phyloP scores from a whole-genome alignment of 805 yeast genomes.

The Monosporozyma aerobia region DNA sequence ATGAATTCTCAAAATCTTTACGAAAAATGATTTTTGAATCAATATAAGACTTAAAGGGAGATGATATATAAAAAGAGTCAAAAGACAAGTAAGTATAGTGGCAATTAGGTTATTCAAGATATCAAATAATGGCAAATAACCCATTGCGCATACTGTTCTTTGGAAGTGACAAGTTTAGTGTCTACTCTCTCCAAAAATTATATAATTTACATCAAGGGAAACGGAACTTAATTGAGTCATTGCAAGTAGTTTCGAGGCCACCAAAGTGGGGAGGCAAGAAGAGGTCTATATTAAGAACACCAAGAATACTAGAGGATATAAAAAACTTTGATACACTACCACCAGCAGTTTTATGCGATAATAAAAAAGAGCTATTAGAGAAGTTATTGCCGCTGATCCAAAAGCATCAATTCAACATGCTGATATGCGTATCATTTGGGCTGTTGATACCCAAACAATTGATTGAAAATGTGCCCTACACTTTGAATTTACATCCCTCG shows the following conservation, averaged over 20 bases:
- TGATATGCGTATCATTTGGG: conserved; percentile 92
- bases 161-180: conserved; percentile 49
- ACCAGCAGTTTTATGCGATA: conserved; percentile 14
- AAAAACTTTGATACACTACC: background rate
- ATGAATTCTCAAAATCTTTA: background rate
- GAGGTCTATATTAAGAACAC: conserved; percentile 36
- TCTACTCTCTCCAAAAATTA: background rate
- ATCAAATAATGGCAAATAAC: conserved; percentile 4
- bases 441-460: conserved; percentile 60
- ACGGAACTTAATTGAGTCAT: conserved; percentile 18
- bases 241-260: conserved; percentile 56
- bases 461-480: conserved; percentile 40
- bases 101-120: background rate
- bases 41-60: background rate
- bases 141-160: conserved; percentile 48
- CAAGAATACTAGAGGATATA: conserved; percentile 39
- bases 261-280: conserved; percentile 61
- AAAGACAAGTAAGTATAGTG: background rate
- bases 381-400: conserved; percentile 4
- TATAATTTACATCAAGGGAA: conserved; percentile 16
- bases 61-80: background rate
- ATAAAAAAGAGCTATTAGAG: conserved; percentile 11
- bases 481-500: conserved; percentile 90
- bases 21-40: background rate
- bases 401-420: conserved; percentile 35